Percentiles rank a stretch among this genome's conserved stretches.
phyloP scores from a whole-genome alignment of 176 grass and related monocot species.

The Oryza meridionalis region DNA sequence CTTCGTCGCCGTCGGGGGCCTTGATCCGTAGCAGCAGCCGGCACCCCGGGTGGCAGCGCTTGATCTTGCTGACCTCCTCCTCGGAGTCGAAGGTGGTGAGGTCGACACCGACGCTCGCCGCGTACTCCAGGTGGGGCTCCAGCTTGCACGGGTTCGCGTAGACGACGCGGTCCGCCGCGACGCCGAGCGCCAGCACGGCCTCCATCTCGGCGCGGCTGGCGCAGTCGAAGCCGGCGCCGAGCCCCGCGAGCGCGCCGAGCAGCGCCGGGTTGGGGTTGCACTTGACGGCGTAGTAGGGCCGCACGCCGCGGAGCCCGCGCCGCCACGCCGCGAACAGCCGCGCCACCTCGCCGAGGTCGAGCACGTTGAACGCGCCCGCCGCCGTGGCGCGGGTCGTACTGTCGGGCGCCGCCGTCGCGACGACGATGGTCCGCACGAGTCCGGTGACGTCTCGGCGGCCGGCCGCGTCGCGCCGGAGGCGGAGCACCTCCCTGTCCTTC shows the following conservation, averaged over 20 bases:
- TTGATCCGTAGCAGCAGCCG: constrained; percentile 45
- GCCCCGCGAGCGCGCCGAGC: not conserved
- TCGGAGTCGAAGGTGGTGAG: constrained; percentile 16
- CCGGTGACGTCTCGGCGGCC: not conserved
- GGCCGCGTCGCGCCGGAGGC: too few relatives aligned
- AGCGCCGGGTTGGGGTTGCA: constrained; percentile 34
- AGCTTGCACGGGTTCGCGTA: constrained; percentile 28
- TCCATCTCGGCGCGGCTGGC: constrained; percentile 37
- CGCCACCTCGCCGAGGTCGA: constrained; percentile 18
- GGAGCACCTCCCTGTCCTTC: too few relatives aligned
- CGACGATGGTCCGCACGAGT: not conserved
- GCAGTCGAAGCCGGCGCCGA: constrained; percentile 26
- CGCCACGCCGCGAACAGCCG: not conserved
- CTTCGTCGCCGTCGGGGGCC: constrained; percentile 30
- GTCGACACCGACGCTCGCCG: not conserved
- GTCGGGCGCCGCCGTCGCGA: not conserved
- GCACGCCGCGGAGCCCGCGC: not conserved
- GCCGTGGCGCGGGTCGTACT: not conserved
- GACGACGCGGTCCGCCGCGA: not conserved
- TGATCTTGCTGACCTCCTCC: constrained; percentile 13
- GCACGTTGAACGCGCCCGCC: constrained; percentile 19
- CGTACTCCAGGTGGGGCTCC: constrained; percentile 23
- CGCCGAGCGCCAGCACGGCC: constrained; percentile 17
- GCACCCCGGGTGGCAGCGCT: constrained; percentile 14
- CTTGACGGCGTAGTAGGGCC: constrained; percentile 37